Conservation (phyloP, 805 yeast species). For the Starmerella khaoyaiensis region DNA sequence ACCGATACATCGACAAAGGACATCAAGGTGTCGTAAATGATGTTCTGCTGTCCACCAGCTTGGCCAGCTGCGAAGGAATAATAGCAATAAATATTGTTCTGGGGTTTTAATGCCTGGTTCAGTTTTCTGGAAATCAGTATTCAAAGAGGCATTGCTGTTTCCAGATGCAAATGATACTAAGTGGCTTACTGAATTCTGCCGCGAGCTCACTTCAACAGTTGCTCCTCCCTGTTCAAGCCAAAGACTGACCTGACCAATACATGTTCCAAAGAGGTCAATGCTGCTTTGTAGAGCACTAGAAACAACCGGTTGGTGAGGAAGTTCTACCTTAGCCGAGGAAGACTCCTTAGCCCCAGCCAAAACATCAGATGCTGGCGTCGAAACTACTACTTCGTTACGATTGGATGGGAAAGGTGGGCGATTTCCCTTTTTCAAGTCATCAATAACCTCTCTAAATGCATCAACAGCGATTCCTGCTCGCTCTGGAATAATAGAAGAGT, state of each 20-base stretch:
- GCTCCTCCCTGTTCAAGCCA: constrained; percentile 17
- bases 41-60: constrained; percentile 44
- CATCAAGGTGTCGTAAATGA: constrained; percentile 55
- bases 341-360: constrained; percentile 15
- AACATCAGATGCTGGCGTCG: neutral
- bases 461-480: constrained; percentile 54
- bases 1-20: constrained; percentile 41
- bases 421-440: constrained; percentile 43
- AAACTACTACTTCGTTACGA: neutral
- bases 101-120: constrained; percentile 11
- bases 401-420: constrained; percentile 52
- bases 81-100: constrained; percentile 14
- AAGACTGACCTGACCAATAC: constrained; percentile 17
- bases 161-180: constrained; percentile 16
- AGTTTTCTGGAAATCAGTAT: neutral
- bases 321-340: constrained; percentile 7
- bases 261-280: constrained; percentile 21
- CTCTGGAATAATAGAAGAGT: constrained; percentile 49
- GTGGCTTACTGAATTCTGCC: constrained; percentile 22
- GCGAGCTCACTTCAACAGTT: constrained; percentile 6
- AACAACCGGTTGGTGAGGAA: constrained; percentile 16
- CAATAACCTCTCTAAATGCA: constrained; percentile 57
- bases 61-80: constrained; percentile 50
- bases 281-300: constrained; percentile 19
- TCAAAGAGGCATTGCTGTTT: neutral